Evolutionary conservation across 441 rosid genomes (phyloP), one percentile per base, ranked within the genome.

Genomic region (Cnidoscolus chayamansa): DNA sequence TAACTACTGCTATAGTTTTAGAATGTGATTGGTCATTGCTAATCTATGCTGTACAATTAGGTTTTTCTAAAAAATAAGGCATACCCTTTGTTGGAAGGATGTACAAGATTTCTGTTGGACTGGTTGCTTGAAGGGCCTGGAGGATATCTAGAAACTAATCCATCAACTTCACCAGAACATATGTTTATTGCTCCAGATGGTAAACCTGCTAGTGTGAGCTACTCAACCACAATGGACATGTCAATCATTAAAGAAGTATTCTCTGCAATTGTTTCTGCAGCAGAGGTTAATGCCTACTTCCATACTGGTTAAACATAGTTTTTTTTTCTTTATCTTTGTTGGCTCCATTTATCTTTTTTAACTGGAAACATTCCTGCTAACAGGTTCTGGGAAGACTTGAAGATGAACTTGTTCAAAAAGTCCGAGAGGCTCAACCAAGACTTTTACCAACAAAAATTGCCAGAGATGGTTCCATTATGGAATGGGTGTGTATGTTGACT

Each of bases 101-200:
- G 99, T 69, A 40, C 86, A 0, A 20, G 74, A 48, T 93, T 95
- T 93, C 82, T 95, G 76, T 76, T 95, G 83, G 98, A 91, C 80
- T 95, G 99, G 99, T 80, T 95, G 79, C 83, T 95, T 69, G 90
- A 95, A 78, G 96, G 94, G 57, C 84, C 72, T 43, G 90, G 87
- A 35, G 92, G 89, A 63, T 91, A 80, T 84, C 85, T 95, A 48
- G 95, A 86, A 80, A 95, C 99, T 66, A 95, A 90, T 72, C 99
- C 98, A 53, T 93, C 99, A 30, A 95, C 99, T 50, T 95, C 98
- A 47, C 99, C 98, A 4, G 98, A 95, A 74, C 99, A 95, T 81
- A 77, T 72, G 78, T 95, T 95, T 58, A 82, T 79, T 56, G 86
- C 91, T 74, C 96, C 98, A 5, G 89, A 89, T 81, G 98, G 97